Conservation (phyloP, 257 asterid species). For the Orobanche coerulescens region DNA sequence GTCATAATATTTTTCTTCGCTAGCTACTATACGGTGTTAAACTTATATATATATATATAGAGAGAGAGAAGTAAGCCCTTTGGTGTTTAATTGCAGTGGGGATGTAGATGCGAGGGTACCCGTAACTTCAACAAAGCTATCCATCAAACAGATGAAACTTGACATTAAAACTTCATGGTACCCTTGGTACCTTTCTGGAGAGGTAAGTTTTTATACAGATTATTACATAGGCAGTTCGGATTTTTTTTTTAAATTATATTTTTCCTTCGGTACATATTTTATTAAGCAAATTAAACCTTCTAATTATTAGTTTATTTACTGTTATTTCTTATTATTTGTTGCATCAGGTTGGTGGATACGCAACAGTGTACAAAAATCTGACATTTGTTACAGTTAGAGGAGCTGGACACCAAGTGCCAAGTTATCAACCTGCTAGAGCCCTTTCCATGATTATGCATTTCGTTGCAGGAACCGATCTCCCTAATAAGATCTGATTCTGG, state of each 20-base stretch:
- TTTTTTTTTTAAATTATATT: background rate
- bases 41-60: background rate
- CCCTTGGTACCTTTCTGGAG: slow-evolving; percentile 59
- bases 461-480: slow-evolving; percentile 45
- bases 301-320: background rate
- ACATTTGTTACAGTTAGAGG: slow-evolving; percentile 71
- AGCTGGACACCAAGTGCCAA: slow-evolving; percentile 88
- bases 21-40: background rate
- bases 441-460: slow-evolving; percentile 53
- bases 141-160: slow-evolving; percentile 47
- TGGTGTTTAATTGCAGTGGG: slow-evolving; percentile 44
- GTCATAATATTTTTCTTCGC: background rate
- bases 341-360: slow-evolving; percentile 63
- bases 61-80: background rate
- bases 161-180: slow-evolving; percentile 40
- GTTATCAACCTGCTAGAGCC: slow-evolving; percentile 63
- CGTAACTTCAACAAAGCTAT: slow-evolving; percentile 54
- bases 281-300: background rate
- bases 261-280: background rate
- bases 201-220: slow-evolving; percentile 30
- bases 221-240: background rate
- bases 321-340: background rate
- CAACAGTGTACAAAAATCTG: slow-evolving; percentile 42
- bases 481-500: no score
- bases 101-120: slow-evolving; percentile 77